Conservation (phyloP, 441 rosid species). For the Hura crepitans region DNA sequence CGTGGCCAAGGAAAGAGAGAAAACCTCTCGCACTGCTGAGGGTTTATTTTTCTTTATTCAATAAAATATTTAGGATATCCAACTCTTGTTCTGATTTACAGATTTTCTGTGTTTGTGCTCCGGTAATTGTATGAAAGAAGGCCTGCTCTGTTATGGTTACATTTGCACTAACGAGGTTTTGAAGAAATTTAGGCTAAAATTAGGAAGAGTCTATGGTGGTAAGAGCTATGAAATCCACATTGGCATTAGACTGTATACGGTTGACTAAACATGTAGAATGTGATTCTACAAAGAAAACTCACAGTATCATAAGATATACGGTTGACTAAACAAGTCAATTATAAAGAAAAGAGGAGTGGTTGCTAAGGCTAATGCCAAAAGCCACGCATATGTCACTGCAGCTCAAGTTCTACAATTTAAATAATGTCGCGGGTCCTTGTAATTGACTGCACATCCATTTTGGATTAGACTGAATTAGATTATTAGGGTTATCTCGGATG, state of each 20-base stretch:
- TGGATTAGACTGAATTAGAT: slow-evolving; percentile 3
- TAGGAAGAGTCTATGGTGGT: too few species aligned
- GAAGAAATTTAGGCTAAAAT: neutral
- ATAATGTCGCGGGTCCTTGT: neutral
- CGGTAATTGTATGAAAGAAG: neutral
- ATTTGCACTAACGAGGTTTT: neutral
- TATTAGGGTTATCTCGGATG: neutral
- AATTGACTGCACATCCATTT: slow-evolving; percentile 30
- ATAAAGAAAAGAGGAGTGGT: neutral
- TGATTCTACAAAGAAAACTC: too few species aligned
- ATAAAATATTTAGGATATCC: neutral
- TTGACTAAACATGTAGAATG: too few species aligned
- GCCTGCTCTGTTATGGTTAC: neutral
- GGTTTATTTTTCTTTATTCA: neutral
- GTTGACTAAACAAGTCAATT: too few species aligned
- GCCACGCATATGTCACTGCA: neutral
- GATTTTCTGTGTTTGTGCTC: neutral
- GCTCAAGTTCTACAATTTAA: neutral
- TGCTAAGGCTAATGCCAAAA: neutral
- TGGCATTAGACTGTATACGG: too few species aligned
- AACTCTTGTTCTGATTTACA: neutral
- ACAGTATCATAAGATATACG: too few species aligned
- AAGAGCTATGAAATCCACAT: too few species aligned
- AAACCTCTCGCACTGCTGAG: neutral
- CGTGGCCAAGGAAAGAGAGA: neutral